Evolutionary conservation across 495 filamentous ascomycete species (phyloP).

Genomic region (Penicillium pulvis): DNA sequence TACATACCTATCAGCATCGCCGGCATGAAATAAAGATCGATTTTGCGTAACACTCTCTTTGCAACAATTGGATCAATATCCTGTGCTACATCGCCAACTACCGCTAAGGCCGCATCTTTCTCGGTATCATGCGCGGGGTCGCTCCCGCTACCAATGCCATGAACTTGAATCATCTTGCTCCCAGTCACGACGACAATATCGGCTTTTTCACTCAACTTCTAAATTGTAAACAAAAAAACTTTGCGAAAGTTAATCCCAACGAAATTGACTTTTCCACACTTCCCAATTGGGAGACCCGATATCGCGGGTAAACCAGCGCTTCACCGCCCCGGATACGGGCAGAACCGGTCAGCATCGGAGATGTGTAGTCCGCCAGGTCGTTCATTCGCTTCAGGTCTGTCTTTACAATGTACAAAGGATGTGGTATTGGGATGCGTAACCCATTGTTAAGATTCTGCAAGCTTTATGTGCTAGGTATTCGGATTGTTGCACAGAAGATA

Average conservation of each 20-base stretch:
- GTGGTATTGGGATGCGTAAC: neutral
- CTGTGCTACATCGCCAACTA: constrained; percentile 54
- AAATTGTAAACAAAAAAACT: neutral
- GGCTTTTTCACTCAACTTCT: neutral
- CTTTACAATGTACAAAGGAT: neutral
- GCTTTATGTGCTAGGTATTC: too few relatives aligned
- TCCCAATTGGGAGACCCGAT: constrained; percentile 24
- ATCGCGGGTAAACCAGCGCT: constrained; percentile 21
- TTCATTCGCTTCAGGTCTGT: neutral
- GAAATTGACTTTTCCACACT: constrained; percentile 20
- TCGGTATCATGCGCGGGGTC: constrained; percentile 28
- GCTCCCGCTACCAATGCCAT: constrained; percentile 15
- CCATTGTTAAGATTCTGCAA: too few relatives aligned
- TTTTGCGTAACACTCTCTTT: constrained; percentile 65
- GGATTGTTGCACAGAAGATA: too few relatives aligned
- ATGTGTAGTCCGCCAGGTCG: neutral
- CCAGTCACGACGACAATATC: neutral
- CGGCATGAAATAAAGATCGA: constrained; percentile 70
- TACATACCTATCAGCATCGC: constrained; percentile 64
- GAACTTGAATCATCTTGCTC: constrained; percentile 26
- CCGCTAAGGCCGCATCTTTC: constrained; percentile 48
- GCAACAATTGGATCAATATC: constrained; percentile 55
- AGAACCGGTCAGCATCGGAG: constrained; percentile 10
- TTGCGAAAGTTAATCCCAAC: neutral
- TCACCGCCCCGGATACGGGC: constrained; percentile 1